Evolutionary conservation across 1,139 yeast genomes (phyloP).

Genomic region (Pichia cactophila): DNA sequence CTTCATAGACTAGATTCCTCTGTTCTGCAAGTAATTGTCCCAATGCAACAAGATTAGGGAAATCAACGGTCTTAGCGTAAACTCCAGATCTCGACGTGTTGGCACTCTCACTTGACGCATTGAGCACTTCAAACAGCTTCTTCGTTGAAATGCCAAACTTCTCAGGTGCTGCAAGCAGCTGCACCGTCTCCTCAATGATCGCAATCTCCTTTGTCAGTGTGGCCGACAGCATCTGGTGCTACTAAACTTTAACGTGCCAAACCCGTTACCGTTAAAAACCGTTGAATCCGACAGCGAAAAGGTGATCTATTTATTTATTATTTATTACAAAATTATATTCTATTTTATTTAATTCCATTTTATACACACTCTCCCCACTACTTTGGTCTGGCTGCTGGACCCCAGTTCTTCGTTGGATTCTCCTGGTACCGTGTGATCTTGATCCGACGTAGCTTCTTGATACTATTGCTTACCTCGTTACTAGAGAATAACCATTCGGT

Average conservation of each 20-base stretch:
- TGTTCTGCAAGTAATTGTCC: slow-evolving; percentile 16
- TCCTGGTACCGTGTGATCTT: slow-evolving; percentile 84
- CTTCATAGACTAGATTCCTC: slow-evolving; percentile 3
- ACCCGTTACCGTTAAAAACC: neutral
- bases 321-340: neutral
- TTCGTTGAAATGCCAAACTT: slow-evolving; percentile 13
- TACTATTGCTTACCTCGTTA: slow-evolving; percentile 47
- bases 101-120: slow-evolving; percentile 9
- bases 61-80: slow-evolving; percentile 16
- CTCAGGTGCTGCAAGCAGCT: slow-evolving; percentile 19
- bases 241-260: neutral
- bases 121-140: slow-evolving; percentile 16
- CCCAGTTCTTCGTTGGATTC: slow-evolving; percentile 94
- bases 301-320: neutral
- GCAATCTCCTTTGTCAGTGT: slow-evolving; percentile 17
- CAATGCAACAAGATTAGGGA: slow-evolving; percentile 16
- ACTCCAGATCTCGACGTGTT: neutral
- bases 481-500: slow-evolving; percentile 41
- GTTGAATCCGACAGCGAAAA: neutral
- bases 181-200: slow-evolving; percentile 20
- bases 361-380: slow-evolving; percentile 1
- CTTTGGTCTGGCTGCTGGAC: slow-evolving; percentile 52
- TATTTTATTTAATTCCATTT: too few species aligned
- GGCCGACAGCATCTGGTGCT: neutral
- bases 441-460: slow-evolving; percentile 58